Base-by-base conservation (phyloP, 139 green algal genomes). In the Medakamo hakoo region DNA sequence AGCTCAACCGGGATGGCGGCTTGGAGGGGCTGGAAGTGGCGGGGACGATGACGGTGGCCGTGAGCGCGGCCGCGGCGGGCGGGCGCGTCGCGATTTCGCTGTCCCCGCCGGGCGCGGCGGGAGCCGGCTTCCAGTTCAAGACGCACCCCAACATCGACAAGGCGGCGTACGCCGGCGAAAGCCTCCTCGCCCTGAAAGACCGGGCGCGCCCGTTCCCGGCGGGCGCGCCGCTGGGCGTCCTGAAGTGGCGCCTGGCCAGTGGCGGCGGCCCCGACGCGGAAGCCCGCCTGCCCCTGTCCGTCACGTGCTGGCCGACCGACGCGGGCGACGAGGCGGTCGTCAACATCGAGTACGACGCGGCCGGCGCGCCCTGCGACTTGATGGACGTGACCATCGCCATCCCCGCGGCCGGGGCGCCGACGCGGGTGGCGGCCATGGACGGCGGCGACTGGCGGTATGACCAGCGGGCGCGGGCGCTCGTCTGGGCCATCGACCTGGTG, bases 81-180 rank as follows among this genome's bases (percentile, higher is more conserved):
- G 68, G 95, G 20, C 71, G 80, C 5, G 74, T 95, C 18, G 66
- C 62, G 20, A 67, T 90, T 18, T 55, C 61, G 2, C 62, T 32
- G 16, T 78, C 74, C 16, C 9, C 40, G 9, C 9, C 30, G 4
- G 59, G 22, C 3, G 52, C 28, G 3, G 40, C 71, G 27, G 90
- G 94, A 72, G 58, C 73, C n/a, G 86, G 79, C 18, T 96, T 94
- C 78, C 87, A 97, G 73, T 98, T 99, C 86, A 99, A 98, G 82
- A 98, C 93, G 58, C 93, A 99, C 70, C 93, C 93, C 62, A 99
- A 99, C 78, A 98, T 99, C 71, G 93, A 99, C 85, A 98, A 98
- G 78, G 74, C 69, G 23, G 64, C 84, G 29, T 94, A 96, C 79
- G 73, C 56, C 56, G 67, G 30, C 2, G 60, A 86, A n/a, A 82